Evolutionary conservation across 805 yeast species (phyloP).

Genomic region (Pichia ethanolica): DNA sequence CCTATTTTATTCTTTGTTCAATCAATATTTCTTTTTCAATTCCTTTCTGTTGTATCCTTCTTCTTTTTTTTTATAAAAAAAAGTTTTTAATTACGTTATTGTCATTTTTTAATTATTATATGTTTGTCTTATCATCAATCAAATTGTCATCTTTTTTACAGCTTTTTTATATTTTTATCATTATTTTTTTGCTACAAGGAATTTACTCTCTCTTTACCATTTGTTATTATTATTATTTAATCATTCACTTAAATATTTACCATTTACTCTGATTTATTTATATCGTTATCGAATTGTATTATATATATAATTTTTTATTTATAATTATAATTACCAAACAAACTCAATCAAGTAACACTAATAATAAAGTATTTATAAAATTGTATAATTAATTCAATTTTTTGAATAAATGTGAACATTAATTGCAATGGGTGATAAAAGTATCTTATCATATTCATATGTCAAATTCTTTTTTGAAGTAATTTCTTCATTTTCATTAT

Average conservation of each 20-base stretch:
- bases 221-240: not conserved
- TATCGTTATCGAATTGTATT: not conserved
- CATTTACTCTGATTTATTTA: too few species aligned
- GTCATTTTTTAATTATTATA: not conserved
- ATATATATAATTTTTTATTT: not conserved
- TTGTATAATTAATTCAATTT: not conserved
- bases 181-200: not conserved
- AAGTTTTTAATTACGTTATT: not conserved
- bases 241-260: too few species aligned
- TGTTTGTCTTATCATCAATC: too few species aligned
- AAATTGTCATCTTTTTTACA: not conserved
- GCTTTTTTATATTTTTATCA: not conserved
- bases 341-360: not conserved
- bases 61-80: not conserved
- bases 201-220: not conserved
- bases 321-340: too few species aligned
- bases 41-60: not conserved
- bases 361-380: too few species aligned
- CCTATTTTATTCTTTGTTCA: conserved; percentile 1
- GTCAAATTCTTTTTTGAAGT: conserved; percentile 8
- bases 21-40: not conserved
- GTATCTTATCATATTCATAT: conserved; percentile 15
- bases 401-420: conserved; percentile 21
- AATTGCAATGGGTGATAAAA: conserved; percentile 16
- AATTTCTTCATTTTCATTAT: conserved; percentile 2